These are phyloP conservation scores for Penicillium thymicola DNA, from an alignment of 2,329 filamentous ascomycete species.

Conservation along the genomic window DNA sequence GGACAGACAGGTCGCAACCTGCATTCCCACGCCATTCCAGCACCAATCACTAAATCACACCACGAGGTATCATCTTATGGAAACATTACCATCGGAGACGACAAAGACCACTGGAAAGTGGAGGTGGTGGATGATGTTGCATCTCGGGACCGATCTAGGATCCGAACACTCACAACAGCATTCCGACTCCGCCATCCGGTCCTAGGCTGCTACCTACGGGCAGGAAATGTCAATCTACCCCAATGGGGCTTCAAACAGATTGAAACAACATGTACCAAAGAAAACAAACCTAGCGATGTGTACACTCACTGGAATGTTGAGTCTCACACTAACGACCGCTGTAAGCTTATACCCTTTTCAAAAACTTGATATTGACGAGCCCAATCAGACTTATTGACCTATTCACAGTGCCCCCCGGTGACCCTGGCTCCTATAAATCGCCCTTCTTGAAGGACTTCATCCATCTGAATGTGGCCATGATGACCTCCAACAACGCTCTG, in stretches of 20 bases:
- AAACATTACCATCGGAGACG: conserved; percentile 90
- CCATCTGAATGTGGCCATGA: conserved; percentile 98
- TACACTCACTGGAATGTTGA: conserved; percentile 99
- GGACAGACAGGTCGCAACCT: conserved; percentile 94
- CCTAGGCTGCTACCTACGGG: conserved; percentile 88
- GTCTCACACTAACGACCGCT: conserved; percentile 86
- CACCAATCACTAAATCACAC: conserved; percentile 83
- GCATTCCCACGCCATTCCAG: conserved; percentile 87
- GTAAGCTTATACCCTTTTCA: conserved; percentile 53
- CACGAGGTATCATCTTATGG: conserved; percentile 95
- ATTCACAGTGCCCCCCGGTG: conserved; percentile 71
- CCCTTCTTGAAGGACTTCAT: conserved; percentile 98
- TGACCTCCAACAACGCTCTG: conserved; percentile 98
- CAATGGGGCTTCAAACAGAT: conserved; percentile 99
- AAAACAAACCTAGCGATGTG: conserved; percentile 85
- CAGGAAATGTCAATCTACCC: conserved; percentile 91
- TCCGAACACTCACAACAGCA: conserved; percentile 87
- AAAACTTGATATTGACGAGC: neutral
- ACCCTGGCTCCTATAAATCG: conserved; percentile 90
- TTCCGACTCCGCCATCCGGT: conserved; percentile 82
- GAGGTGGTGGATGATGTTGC: conserved; percentile 89
- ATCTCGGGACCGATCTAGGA: conserved; percentile 75
- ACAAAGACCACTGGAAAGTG: conserved; percentile 95
- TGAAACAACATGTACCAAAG: conserved; percentile 90
- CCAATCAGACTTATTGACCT: conserved; percentile 7